Conservation (phyloP, 2,329 filamentous ascomycete species). For the Colletotrichum trifolii region DNA sequence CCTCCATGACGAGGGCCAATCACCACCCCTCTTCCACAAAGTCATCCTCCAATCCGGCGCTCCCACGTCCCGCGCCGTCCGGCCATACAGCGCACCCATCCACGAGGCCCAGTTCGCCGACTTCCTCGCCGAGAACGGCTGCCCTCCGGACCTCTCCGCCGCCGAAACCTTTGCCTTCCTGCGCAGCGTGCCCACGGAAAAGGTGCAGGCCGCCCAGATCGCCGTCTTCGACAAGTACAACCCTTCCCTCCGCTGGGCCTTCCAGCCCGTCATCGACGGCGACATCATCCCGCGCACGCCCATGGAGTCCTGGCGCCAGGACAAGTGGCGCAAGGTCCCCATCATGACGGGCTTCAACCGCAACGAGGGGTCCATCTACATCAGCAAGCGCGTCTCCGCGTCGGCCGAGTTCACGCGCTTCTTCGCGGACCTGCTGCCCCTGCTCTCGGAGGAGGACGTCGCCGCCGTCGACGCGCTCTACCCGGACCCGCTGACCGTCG, state of each 20-base stretch:
- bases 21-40: slow-evolving; percentile 61
- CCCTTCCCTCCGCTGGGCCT: slow-evolving; percentile 66
- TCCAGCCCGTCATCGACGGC: slow-evolving; percentile 76
- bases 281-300: slow-evolving; percentile 69
- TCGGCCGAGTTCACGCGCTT: slow-evolving; percentile 60
- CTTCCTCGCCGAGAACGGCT: slow-evolving; percentile 62
- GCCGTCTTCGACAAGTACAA: slow-evolving; percentile 57
- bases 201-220: slow-evolving; percentile 54
- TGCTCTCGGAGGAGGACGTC: slow-evolving; percentile 63
- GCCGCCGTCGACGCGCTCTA: slow-evolving; percentile 67
- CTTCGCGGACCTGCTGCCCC: slow-evolving; percentile 70
- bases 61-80: slow-evolving; percentile 65
- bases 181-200: slow-evolving; percentile 52
- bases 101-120: slow-evolving; percentile 67
- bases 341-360: slow-evolving; percentile 77
- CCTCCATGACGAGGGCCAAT: slow-evolving; percentile 48
- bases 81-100: slow-evolving; percentile 63
- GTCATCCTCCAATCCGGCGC: slow-evolving; percentile 69
- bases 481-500: slow-evolving; percentile 53
- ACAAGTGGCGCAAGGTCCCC: slow-evolving; percentile 67
- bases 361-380: slow-evolving; percentile 75
- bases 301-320: slow-evolving; percentile 65
- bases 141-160: slow-evolving; percentile 58
- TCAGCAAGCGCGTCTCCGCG: slow-evolving; percentile 59
- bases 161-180: slow-evolving; percentile 64